Conservation (phyloP, 495 filamentous ascomycete species). For the Aspergillus hancockii region DNA sequence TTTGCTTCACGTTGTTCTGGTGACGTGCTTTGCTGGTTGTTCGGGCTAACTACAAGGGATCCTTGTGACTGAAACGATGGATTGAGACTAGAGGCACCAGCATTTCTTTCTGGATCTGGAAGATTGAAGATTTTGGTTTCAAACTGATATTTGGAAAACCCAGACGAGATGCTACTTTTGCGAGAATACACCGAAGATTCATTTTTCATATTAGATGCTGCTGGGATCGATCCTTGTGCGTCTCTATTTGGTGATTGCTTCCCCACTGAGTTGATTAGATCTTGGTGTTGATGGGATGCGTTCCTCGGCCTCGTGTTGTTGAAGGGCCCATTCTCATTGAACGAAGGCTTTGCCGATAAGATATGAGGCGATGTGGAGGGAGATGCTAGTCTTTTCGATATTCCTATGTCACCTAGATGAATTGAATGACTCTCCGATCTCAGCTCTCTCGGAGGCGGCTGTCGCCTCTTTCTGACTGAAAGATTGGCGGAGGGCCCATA, state of each 20-base stretch:
- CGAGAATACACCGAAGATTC: slow-evolving; percentile 35
- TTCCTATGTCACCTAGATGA: slow-evolving; percentile 37
- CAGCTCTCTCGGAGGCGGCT: slow-evolving; percentile 14
- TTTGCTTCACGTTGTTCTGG: slow-evolving; percentile 31
- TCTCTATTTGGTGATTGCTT: slow-evolving; percentile 12
- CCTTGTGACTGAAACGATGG: background rate
- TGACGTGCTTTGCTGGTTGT: slow-evolving; percentile 23
- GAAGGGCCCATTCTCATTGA: slow-evolving; percentile 19
- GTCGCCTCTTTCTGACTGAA: slow-evolving; percentile 31
- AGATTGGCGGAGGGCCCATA: slow-evolving; percentile 20
- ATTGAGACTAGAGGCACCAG: background rate
- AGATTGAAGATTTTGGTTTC: slow-evolving; percentile 3
- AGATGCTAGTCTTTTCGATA: slow-evolving; percentile 33
- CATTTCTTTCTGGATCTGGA: slow-evolving; percentile 3
- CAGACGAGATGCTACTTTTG: slow-evolving; percentile 22
- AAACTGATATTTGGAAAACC: slow-evolving; percentile 3
- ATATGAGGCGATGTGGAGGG: slow-evolving; percentile 25
- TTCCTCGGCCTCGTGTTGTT: slow-evolving; percentile 21
- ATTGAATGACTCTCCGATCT: slow-evolving; percentile 25
- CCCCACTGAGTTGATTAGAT: slow-evolving; percentile 8
- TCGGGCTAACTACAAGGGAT: background rate
- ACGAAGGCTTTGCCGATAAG: slow-evolving; percentile 26
- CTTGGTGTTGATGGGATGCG: slow-evolving; percentile 19
- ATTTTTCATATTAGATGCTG: slow-evolving; percentile 14
- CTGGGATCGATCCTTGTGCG: slow-evolving; percentile 10